Base-by-base conservation (phyloP, 306 rosid genomes). In the Glycine soja region DNA sequence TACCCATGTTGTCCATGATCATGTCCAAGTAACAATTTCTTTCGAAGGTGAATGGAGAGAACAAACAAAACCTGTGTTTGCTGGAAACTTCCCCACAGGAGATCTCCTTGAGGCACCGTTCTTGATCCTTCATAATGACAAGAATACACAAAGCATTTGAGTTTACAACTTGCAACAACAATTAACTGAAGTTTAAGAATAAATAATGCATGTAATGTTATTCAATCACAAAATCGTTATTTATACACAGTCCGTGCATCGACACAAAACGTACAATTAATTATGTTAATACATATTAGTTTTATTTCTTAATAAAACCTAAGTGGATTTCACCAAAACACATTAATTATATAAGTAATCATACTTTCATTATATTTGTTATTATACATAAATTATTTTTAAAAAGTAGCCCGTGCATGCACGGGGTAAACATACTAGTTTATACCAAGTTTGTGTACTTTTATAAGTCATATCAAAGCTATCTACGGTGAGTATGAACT, bases 1-100 rank as follows among this genome's bases (percentile, higher is more conserved):
- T 42, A 48, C 34, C 47, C 78, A 70, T 34, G 16, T n/a, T 78
- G 11, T 13, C 13, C 8, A 8, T 67, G 15, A 43, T 5, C 72
- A 67, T 15, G 54, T 10, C 10, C 43, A 43, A 24, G 52, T 46
- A 68, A 42, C 3, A 9, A 50, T 48, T 57, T 58, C 12, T 48
- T 72, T 72, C 19, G 9, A 43, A 45, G 5, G 5, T 34, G 14
- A 66, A 38, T n/a, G 7, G 14, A 81, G 84, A 36, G 72, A 62
- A 45, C 74, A 81, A 81, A 48, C 38, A 10, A 54, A 51, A 94
- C 96, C 97, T 90, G 81, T 61, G 47, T 82, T 86, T 56, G 89
- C 74, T 45, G 95, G 97, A 72, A 92, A 90, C 86, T 94, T 92
- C 36, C 95, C 94, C n/a, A 67, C 89, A 0, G 98, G 97, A 66